A percentile compares a stretch with the other conserved stretches of the same genome.
phyloP scores from a whole-genome alignment of 139 green algal genomes.

The Auxenochlorella pyrenoidosa region DNA sequence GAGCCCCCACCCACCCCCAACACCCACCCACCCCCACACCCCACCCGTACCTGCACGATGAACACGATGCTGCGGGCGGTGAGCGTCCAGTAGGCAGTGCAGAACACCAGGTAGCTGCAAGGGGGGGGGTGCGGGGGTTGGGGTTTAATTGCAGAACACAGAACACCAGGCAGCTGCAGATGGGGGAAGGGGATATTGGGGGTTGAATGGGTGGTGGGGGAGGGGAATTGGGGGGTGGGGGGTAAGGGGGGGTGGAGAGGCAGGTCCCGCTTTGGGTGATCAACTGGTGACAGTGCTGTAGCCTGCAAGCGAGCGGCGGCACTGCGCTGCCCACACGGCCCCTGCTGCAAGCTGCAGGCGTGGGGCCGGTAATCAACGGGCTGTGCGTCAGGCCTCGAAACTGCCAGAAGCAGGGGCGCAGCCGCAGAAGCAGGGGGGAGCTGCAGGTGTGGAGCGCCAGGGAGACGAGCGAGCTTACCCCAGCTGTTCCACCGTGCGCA shows the following conservation, averaged over 20 bases:
- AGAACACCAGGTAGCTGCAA: slow-evolving; percentile 45
- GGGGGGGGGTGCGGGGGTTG: too few relatives aligned
- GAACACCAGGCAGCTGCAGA: too few relatives aligned
- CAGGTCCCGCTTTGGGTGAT: too few relatives aligned
- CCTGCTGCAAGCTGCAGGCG: neutral
- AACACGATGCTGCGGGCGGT: slow-evolving; percentile 52
- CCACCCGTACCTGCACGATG: slow-evolving; percentile 63
- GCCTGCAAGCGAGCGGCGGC: neutral
- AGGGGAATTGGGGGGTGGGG: neutral
- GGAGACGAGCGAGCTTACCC: slow-evolving; percentile 2
- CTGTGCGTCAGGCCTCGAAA: too few relatives aligned
- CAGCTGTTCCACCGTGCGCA: slow-evolving; percentile 88
- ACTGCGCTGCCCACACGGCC: neutral
- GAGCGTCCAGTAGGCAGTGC: slow-evolving; percentile 34
- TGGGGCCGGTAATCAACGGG: too few relatives aligned
- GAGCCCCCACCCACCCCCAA: neutral
- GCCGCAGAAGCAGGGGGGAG: too few relatives aligned
- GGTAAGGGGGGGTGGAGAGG: neutral
- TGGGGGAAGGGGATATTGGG: too few relatives aligned
- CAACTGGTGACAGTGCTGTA: neutral
- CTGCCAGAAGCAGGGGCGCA: too few relatives aligned
- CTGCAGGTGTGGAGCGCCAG: neutral
- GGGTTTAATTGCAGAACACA: too few relatives aligned
- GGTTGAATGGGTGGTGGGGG: too few relatives aligned
- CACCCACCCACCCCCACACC: neutral